Evolutionary conservation across 116 monocot species (phyloP).

Genomic region (Zostera marina): DNA sequence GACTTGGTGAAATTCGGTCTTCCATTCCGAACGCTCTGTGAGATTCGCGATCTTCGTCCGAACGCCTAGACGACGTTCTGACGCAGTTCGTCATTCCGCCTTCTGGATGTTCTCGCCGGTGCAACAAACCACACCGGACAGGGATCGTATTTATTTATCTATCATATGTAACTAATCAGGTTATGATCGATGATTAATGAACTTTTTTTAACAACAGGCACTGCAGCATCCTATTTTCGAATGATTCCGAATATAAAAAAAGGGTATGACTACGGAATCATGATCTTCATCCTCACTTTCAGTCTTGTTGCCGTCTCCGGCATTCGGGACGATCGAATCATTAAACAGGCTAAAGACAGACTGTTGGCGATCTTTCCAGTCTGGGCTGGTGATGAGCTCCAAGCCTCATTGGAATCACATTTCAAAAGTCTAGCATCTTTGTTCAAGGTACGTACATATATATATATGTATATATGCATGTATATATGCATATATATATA

Average conservation of each 20-base stretch:
- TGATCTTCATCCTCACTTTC: constrained; percentile 49
- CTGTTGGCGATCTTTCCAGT: constrained; percentile 27
- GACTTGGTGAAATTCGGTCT: no score
- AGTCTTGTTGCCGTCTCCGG: constrained; percentile 31
- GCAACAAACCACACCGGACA: no score
- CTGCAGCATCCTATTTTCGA: constrained; percentile 23
- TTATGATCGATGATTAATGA: neutral
- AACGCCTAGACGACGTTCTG: no score
- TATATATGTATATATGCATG: no score
- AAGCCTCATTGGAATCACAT: constrained; percentile 20
- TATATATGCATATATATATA: no score
- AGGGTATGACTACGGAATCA: constrained; percentile 27
- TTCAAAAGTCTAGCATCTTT: constrained; percentile 15
- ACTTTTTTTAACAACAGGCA: constrained; percentile 11
- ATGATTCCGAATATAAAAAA: constrained; percentile 22
- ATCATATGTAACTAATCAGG: no score
- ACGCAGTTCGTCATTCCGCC: no score
- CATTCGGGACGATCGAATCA: constrained; percentile 12
- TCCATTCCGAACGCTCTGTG: no score
- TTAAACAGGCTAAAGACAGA: constrained; percentile 15
- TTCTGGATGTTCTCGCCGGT: no score
- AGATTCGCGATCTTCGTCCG: no score
- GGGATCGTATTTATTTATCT: no score
- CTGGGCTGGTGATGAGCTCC: constrained; percentile 43
- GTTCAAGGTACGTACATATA: neutral